These are phyloP conservation scores for Didymellaceae sp. DNA, from an alignment of 2,329 filamentous ascomycete species.

Conservation along the genomic window DNA sequence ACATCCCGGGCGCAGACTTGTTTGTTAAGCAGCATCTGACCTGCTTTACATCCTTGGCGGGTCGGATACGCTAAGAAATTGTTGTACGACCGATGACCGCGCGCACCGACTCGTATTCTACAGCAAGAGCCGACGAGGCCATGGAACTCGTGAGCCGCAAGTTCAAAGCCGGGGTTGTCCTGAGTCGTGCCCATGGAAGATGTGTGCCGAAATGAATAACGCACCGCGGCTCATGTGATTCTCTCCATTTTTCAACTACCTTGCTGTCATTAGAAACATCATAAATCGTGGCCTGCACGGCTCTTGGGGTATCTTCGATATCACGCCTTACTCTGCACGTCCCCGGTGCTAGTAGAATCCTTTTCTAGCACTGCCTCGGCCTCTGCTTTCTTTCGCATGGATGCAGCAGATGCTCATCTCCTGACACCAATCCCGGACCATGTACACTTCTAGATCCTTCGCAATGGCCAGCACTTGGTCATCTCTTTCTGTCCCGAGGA, in stretches of 20 bases:
- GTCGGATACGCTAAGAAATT: too few relatives aligned
- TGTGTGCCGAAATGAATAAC: background rate
- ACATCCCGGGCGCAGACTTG: background rate
- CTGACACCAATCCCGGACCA: slow-evolving; percentile 91
- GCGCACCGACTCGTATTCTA: too few relatives aligned
- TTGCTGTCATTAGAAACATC: background rate
- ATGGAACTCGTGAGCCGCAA: background rate
- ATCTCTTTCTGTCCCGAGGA: slow-evolving; percentile 19
- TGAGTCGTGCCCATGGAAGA: background rate
- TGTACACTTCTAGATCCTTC: slow-evolving; percentile 48
- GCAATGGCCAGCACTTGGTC: slow-evolving; percentile 31
- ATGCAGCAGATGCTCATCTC: slow-evolving; percentile 84
- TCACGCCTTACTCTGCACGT: background rate
- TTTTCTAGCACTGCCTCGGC: slow-evolving; percentile 30
- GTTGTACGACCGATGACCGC: too few relatives aligned
- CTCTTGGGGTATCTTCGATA: slow-evolving; percentile 9
- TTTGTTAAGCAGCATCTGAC: too few relatives aligned
- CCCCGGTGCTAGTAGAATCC: slow-evolving; percentile 25
- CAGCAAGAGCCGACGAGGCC: background rate
- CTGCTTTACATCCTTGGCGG: too few relatives aligned
- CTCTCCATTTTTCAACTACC: background rate
- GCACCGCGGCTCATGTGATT: background rate
- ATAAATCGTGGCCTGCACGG: background rate
- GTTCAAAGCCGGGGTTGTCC: background rate
- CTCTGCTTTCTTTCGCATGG: slow-evolving; percentile 62